phyloP scores from a whole-genome alignment of 495 filamentous ascomycete species.

The Aspergillus affinis region DNA sequence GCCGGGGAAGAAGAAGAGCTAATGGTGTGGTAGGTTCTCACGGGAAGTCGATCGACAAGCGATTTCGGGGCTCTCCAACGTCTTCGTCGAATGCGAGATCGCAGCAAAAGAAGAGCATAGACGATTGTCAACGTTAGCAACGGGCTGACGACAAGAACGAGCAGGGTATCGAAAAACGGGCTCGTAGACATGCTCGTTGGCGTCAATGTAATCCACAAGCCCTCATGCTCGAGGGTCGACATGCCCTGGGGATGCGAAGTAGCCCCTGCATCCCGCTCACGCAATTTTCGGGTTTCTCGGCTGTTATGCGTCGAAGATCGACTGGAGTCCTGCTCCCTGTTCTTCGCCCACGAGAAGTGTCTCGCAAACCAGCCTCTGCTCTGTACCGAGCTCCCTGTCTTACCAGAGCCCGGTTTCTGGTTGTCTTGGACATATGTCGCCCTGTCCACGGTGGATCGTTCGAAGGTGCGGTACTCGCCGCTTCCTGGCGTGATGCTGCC shows the following conservation, averaged over 20 bases:
- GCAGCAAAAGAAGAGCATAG: conserved; percentile 82
- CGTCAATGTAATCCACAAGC: conserved; percentile 93
- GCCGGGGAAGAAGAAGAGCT: conserved; percentile 53
- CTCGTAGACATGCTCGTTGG: conserved; percentile 87
- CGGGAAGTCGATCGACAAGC: conserved; percentile 90
- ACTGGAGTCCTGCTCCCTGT: conserved; percentile 11
- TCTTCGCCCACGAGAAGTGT: conserved; percentile 35
- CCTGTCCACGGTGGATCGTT: conserved; percentile 28
- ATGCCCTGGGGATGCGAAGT: conserved; percentile 14
- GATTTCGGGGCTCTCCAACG: conserved; percentile 96
- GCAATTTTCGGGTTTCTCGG: conserved; percentile 18
- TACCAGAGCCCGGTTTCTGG: conserved; percentile 6
- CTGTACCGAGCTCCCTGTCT: conserved; percentile 6
- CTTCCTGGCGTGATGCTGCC: conserved; percentile 76
- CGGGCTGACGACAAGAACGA: conserved; percentile 90
- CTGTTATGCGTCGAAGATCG: conserved; percentile 15
- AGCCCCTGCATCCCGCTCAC: conserved; percentile 9
- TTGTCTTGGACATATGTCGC: conserved; percentile 16
- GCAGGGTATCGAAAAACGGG: conserved; percentile 92
- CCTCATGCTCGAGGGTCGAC: conserved; percentile 61
- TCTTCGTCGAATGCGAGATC: conserved; percentile 83
- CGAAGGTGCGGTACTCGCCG: conserved; percentile 62
- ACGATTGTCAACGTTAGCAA: conserved; percentile 90
- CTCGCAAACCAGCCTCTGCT: conserved; percentile 39
- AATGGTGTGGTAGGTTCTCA: conserved; percentile 90